Evolutionary conservation across 306 rosid genomes (phyloP), one percentile per base, ranked within the genome.

Genomic region (Ziziphus jujuba): DNA sequence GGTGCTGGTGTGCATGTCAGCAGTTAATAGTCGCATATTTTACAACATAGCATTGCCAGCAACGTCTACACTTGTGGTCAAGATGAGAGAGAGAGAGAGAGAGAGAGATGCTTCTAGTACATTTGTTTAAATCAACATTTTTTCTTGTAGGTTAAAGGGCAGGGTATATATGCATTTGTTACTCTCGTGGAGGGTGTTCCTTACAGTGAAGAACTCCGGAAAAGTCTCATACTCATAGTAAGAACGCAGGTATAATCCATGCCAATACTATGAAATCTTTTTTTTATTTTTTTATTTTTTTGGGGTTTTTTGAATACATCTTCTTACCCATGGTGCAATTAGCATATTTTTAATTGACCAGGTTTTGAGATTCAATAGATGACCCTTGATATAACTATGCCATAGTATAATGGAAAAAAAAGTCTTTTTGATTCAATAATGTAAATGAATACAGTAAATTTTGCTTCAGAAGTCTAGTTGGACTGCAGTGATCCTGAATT

Each of bases 101-200:
- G 66, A 55, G 60, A 49, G 23, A 12, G 17, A 59, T 72, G 64
- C 71, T 61, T 56, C 61, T 34, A 38, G 59, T 49, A 61, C 63
- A 56, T 61, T 20, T 54, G 63, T 68, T 63, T 79, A 31, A 54
- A 78, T 61, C 47, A 72, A 69, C 56, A 56, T 57, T 22, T 57
- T 69, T 75, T 63, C 23, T 35, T 72, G 80, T 70, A 95, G 99
- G 96, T 95, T 66, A 95, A 95, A 82, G 99, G 99, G 43, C 99
- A 95, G 75, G 87, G 92, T 63, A 88, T 95, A 65, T 95, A 90
- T 70, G 99, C 99, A 64, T 95, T 90, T 84, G 91, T 95, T 57
- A 85, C 97, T 31, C 80, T 95, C 56, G 87, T 90, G 62, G 97
- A 88, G 1, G 95, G 99, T 62, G 95, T 86, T 71, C 84, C 92